These are phyloP conservation scores for Pseudogymnoascus pannorum DNA, from an alignment of 2,329 filamentous ascomycete species.

Conservation along the genomic window DNA sequence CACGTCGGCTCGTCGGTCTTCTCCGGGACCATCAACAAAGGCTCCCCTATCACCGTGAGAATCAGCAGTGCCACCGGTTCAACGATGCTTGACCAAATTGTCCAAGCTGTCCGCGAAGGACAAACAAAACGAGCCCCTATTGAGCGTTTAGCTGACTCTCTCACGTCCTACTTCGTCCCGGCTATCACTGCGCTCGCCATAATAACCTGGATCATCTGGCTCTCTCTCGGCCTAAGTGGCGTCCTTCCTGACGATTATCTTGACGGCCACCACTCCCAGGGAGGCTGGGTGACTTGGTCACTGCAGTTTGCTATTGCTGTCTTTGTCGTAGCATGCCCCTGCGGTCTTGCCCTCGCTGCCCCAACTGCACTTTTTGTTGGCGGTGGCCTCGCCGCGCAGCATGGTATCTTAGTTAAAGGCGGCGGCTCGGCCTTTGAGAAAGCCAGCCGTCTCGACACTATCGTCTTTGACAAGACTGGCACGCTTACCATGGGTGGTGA, in stretches of 20 bases:
- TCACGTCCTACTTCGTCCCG: constrained; percentile 69
- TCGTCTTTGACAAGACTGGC: constrained; percentile 56
- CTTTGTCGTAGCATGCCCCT: constrained; percentile 55
- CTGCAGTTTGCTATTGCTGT: constrained; percentile 66
- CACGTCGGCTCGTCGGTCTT: constrained; percentile 55
- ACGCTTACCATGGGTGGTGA: constrained; percentile 56
- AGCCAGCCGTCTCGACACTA: constrained; percentile 45
- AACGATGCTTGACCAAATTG: constrained; percentile 70
- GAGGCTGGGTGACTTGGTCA: constrained; percentile 66
- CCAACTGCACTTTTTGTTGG: constrained; percentile 53
- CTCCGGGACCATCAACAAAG: constrained; percentile 54
- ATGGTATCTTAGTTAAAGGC: constrained; percentile 51
- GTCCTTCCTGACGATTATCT: constrained; percentile 49
- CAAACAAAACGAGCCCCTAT: constrained; percentile 66
- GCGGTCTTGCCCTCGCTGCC: constrained; percentile 51
- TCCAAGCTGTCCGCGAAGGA: constrained; percentile 64
- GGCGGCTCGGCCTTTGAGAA: constrained; percentile 54
- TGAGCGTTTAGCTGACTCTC: constrained; percentile 59
- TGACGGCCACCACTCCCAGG: constrained; percentile 37
- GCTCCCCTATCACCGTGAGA: constrained; percentile 50
- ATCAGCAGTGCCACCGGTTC: constrained; percentile 57
- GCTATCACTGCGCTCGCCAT: constrained; percentile 60
- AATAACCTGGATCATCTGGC: constrained; percentile 62
- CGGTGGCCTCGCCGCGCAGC: constrained; percentile 47
- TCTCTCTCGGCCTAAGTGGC: constrained; percentile 51